A percentile compares a stretch with the other conserved stretches of the same genome.
phyloP scores from a whole-genome alignment of 352 stramenopile genomes.

The Globisporangium mamillatum region DNA sequence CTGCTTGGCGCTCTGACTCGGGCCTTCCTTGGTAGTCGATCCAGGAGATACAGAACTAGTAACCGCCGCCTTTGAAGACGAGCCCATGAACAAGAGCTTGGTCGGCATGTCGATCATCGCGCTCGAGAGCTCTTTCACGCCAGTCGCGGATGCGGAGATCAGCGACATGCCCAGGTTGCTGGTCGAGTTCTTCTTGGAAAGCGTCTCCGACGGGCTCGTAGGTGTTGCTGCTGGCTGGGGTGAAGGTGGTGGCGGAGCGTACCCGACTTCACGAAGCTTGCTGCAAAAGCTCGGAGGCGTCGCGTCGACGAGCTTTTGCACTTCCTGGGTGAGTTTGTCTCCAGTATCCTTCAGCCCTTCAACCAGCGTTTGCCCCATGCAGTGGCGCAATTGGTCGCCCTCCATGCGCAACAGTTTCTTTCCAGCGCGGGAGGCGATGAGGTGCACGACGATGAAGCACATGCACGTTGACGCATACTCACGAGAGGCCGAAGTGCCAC shows the following conservation, averaged over 20 bases:
- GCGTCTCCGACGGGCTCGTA: not conserved
- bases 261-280: slow-evolving; percentile 50
- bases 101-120: slow-evolving; percentile 73
- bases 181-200: slow-evolving; percentile 10
- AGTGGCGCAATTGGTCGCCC: slow-evolving; percentile 64
- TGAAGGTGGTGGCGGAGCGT: slow-evolving; percentile 7
- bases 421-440: slow-evolving; percentile 35
- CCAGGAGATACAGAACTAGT: not conserved
- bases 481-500: slow-evolving; percentile 14
- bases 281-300: slow-evolving; percentile 57
- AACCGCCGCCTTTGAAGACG: slow-evolving; percentile 16
- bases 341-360: slow-evolving; percentile 41
- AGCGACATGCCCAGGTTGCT: slow-evolving; percentile 44
- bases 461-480: slow-evolving; percentile 29
- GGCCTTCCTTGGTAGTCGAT: slow-evolving; percentile 18
- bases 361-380: slow-evolving; percentile 57
- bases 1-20: slow-evolving; percentile 31
- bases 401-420: slow-evolving; percentile 73
- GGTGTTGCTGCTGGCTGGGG: not conserved
- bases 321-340: slow-evolving; percentile 31
- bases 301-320: slow-evolving; percentile 54
- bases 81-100: slow-evolving; percentile 47
- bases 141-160: slow-evolving; percentile 61
- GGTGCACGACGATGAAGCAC: slow-evolving; percentile 50
- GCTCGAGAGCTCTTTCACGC: slow-evolving; percentile 60